Percentiles rank a stretch among this genome's conserved stretches.
These are phyloP conservation scores for Aspergillus terreus DNA, from an alignment of 2,329 filamentous ascomycete species.

Conservation along the genomic window DNA sequence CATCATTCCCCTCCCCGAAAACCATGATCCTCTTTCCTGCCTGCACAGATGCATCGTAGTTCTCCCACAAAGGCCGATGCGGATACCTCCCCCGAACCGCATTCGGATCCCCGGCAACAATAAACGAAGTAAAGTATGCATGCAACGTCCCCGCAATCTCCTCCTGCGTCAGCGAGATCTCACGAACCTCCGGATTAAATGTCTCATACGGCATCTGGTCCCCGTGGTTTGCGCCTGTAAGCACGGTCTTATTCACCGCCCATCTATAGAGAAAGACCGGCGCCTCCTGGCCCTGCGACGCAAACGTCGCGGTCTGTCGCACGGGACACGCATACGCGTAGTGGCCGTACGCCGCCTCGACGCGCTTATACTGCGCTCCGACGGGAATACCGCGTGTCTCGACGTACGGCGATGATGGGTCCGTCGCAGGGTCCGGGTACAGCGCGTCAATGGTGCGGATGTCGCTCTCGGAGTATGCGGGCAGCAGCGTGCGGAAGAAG, in stretches of 20 bases:
- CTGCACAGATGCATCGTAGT: conserved; percentile 20
- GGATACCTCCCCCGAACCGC: conserved; percentile 23
- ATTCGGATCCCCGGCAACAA: conserved; percentile 47
- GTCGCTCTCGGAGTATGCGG: conserved; percentile 51
- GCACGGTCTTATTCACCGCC: conserved; percentile 45
- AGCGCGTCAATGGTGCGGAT: conserved; percentile 54
- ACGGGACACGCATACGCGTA: conserved; percentile 50
- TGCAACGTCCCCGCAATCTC: conserved; percentile 43
- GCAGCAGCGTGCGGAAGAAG: conserved; percentile 63
- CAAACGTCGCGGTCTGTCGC: conserved; percentile 43
- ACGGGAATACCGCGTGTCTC: conserved; percentile 29
- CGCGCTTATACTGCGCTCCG: conserved; percentile 51
- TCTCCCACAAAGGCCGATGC: conserved; percentile 35
- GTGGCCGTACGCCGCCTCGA: conserved; percentile 48
- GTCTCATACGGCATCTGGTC: conserved; percentile 50
- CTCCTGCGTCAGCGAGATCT: conserved; percentile 38
- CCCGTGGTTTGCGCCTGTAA: conserved; percentile 47
- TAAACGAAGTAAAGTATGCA: conserved; percentile 50
- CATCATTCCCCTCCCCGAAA: conserved; percentile 48
- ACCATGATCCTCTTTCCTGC: conserved; percentile 38
- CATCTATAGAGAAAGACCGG: conserved; percentile 54
- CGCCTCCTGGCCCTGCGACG: conserved; percentile 25
- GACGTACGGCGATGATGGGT: conserved; percentile 25
- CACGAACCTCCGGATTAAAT: conserved; percentile 33
- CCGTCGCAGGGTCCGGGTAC: conserved; percentile 58